phyloP scores from a whole-genome alignment of 139 green algal genomes.

The Astrephomene gubernaculifera region DNA sequence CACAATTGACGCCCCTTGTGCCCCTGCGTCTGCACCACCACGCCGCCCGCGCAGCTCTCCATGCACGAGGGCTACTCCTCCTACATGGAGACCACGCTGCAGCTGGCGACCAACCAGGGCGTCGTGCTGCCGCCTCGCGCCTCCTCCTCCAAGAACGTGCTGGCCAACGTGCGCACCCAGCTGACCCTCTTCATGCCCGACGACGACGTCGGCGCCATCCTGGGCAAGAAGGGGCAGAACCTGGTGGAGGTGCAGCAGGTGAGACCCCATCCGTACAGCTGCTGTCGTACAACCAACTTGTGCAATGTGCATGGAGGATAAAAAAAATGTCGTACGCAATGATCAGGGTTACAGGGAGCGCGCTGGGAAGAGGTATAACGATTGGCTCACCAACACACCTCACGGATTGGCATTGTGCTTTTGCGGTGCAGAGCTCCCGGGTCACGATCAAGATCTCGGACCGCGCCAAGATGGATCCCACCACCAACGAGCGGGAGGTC shows the following conservation, averaged over 20 bases:
- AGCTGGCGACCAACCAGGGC: conserved; percentile 71
- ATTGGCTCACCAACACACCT: no score
- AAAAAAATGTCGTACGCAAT: no score
- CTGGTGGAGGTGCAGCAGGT: conserved; percentile 63
- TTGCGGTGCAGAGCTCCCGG: conserved; percentile 63
- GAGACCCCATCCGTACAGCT: no score
- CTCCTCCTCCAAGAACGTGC: conserved; percentile 50
- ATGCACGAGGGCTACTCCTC: conserved; percentile 61
- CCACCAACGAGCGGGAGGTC: conserved; percentile 70
- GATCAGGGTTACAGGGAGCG: no score
- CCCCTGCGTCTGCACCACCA: not conserved
- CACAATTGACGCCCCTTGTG: no score
- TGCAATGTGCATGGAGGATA: no score
- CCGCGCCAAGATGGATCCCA: conserved; percentile 69
- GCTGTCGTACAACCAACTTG: no score
- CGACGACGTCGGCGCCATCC: conserved; percentile 73
- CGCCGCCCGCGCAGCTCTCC: conserved; percentile 54
- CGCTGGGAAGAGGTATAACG: no score
- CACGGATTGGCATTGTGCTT: no score
- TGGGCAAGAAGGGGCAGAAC: conserved; percentile 66
- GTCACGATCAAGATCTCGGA: conserved; percentile 75
- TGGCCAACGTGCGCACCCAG: conserved; percentile 27
- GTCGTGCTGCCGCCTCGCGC: conserved; percentile 58
- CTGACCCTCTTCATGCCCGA: conserved; percentile 59
- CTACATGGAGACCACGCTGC: conserved; percentile 77